Evolutionary conservation across 2,329 filamentous ascomycete genomes (phyloP), one percentile per base, ranked within the genome.

Genomic region (Colletotrichum falcatum): DNA sequence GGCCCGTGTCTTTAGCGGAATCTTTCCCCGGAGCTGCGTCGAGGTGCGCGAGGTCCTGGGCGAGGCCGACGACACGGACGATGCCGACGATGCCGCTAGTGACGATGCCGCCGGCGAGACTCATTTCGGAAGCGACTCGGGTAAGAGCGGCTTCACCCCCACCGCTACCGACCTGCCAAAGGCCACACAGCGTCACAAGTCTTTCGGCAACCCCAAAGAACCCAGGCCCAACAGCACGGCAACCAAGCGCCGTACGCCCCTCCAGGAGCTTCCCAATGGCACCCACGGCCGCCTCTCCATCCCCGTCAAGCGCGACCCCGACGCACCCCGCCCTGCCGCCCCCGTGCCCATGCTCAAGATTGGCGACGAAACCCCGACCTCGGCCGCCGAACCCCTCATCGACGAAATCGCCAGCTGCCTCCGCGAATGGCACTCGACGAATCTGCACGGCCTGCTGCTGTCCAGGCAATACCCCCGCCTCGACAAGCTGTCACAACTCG

Each of bases 271-370:
- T 11, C 76, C 80, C 30, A 83, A 84, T 66, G 83, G 82, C 61
- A 78, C 78, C 6, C 74, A 77, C 8, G 82, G 81, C 37, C 83
- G 76, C 26, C 79, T 88, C 26, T 86, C 87, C 11, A 76, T 85
- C 4, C 83, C 84, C 6, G 78, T 86, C 58, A 82, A 84, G 73
- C 88, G 91, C 72, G 89, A 94, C 75, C 90, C 91, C 1, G 86
- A 89, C 77, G 88, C 85, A 30, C 90, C 91, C 14, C 94, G 94
- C 75, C 96, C 95, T 37, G 89, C 94, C 14, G 97, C 97, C 14
- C 96, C 96, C 0, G 95, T 99, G 11, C 96, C 96, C 5, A 96
- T 98, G 92, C 87, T 99, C 63, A 97, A 98, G 81, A 95, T 99
- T 79, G 96, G 96, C 69, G 96, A 99, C 78, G 96, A 99, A 83